Evolutionary conservation across 1,284 basidiomycete genomes (phyloP).

Genomic region (Sutorius eximius): DNA sequence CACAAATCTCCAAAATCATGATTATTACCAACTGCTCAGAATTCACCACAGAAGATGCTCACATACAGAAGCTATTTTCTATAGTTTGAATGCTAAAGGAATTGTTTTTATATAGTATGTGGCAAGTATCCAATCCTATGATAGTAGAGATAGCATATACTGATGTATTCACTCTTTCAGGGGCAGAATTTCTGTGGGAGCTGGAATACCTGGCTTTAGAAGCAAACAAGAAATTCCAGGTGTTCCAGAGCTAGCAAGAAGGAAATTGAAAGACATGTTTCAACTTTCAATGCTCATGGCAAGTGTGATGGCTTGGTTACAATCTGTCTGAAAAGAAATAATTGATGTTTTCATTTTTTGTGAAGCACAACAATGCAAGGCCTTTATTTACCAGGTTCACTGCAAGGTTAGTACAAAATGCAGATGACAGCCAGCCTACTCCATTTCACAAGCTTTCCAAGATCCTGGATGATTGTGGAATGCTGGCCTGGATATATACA

Average conservation of each 20-base stretch:
- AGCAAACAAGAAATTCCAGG: slow-evolving; percentile 3
- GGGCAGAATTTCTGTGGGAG: slow-evolving; percentile 6
- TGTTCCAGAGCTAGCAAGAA: background rate
- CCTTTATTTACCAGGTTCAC: background rate
- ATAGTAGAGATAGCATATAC: background rate
- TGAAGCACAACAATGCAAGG: too few relatives aligned
- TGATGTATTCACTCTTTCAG: background rate
- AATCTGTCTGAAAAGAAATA: too few relatives aligned
- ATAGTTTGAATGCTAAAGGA: slow-evolving; percentile 6
- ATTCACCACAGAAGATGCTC: background rate
- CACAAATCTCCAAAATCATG: background rate
- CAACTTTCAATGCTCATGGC: slow-evolving; percentile 6
- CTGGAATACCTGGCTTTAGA: slow-evolving; percentile 11
- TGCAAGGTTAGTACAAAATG: background rate
- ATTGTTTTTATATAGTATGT: slow-evolving; percentile 19
- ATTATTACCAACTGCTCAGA: background rate
- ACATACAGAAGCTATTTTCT: background rate
- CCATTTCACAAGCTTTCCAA: slow-evolving; percentile 16
- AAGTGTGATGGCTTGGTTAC: too few relatives aligned
- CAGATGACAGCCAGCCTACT: background rate
- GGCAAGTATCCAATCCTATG: background rate
- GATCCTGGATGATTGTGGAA: background rate
- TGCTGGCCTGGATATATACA: slow-evolving; percentile 6
- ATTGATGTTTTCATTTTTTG: background rate
- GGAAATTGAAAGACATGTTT: slow-evolving; percentile 12